A percentile compares a stretch with the other conserved stretches of the same genome.
These are phyloP conservation scores for Emmonsia crescens DNA, from an alignment of 2,329 filamentous ascomycete species.

Conservation along the genomic window DNA sequence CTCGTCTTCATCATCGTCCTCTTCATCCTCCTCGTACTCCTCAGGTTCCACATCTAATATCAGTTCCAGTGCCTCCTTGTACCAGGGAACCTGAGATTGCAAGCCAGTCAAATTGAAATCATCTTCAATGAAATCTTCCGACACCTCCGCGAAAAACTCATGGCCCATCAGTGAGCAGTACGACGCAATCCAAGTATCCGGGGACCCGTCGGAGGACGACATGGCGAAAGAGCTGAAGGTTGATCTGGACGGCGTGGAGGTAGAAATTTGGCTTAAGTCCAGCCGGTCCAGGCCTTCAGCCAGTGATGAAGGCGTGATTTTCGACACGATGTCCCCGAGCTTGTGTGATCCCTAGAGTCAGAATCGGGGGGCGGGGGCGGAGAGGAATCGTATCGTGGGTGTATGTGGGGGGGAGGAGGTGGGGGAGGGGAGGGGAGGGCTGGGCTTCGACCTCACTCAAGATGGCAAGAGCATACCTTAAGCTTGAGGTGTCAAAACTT, in stretches of 20 bases:
- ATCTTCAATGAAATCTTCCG: conserved; percentile 98
- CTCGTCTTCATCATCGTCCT: conserved; percentile 57
- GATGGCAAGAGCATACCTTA: not conserved
- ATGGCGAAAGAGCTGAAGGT: conserved; percentile 33
- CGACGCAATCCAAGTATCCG: conserved; percentile 94
- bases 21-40: conserved; percentile 60
- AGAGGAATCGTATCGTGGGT: not conserved
- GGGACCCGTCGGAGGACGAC: conserved; percentile 38
- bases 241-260: conserved; percentile 31
- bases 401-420: too few species aligned
- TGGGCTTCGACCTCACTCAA: not conserved
- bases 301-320: conserved; percentile 35
- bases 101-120: conserved; percentile 97
- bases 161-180: conserved; percentile 94
- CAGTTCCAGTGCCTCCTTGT: conserved; percentile 98
- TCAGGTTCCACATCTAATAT: conserved; percentile 96
- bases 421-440: not conserved
- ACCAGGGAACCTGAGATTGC: conserved; percentile 93
- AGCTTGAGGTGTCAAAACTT: not conserved
- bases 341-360: conserved; percentile 12
- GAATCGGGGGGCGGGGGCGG: not conserved
- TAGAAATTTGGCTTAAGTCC: conserved; percentile 36
- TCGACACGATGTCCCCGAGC: conserved; percentile 33
- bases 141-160: conserved; percentile 98
- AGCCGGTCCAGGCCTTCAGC: conserved; percentile 39